phyloP scores from a whole-genome alignment of 352 stramenopile genomes.

The Globisporangium abappressorium region DNA sequence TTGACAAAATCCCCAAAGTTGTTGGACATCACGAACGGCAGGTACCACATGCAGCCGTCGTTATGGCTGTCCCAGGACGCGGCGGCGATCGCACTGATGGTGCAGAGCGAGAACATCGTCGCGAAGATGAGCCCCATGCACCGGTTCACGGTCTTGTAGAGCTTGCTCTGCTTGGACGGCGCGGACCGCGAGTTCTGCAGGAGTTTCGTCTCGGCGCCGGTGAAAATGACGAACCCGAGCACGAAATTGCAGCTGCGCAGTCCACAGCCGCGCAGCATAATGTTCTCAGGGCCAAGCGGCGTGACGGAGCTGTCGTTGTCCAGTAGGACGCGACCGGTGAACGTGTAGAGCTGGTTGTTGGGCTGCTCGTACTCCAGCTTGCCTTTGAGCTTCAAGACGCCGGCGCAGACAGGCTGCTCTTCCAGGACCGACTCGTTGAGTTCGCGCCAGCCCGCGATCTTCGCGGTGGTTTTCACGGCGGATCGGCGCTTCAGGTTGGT shows the following conservation, averaged over 20 bases:
- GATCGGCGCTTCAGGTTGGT: slow-evolving; percentile 90
- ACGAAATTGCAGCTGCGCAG: slow-evolving; percentile 53
- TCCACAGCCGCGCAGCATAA: slow-evolving; percentile 83
- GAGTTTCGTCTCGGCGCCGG: slow-evolving; percentile 86
- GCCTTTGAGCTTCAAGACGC: slow-evolving; percentile 30
- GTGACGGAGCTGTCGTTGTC: slow-evolving; percentile 29
- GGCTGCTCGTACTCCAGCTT: slow-evolving; percentile 67
- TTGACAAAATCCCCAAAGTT: slow-evolving; percentile 48
- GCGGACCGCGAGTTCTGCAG: slow-evolving; percentile 69
- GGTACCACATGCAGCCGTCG: slow-evolving; percentile 42
- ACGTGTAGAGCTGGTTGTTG: slow-evolving; percentile 80
- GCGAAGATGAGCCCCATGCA: slow-evolving; percentile 71
- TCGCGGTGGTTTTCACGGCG: slow-evolving; percentile 46
- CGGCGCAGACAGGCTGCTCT: slow-evolving; percentile 16
- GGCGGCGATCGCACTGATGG: slow-evolving; percentile 61
- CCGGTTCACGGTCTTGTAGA: slow-evolving; percentile 65
- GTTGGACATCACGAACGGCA: slow-evolving; percentile 28
- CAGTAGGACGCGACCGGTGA: slow-evolving; percentile 45
- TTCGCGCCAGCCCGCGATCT: slow-evolving; percentile 49
- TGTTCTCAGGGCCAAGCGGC: slow-evolving; percentile 59
- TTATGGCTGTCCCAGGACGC: slow-evolving; percentile 41
- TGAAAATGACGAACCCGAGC: slow-evolving; percentile 87
- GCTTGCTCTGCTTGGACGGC: slow-evolving; percentile 69
- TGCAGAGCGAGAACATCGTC: slow-evolving; percentile 51
- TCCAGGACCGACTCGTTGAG: slow-evolving; percentile 47